These are phyloP conservation scores for Collybiopsis confluens DNA, from an alignment of 768 basidiomycete species.

Conservation along the genomic window DNA sequence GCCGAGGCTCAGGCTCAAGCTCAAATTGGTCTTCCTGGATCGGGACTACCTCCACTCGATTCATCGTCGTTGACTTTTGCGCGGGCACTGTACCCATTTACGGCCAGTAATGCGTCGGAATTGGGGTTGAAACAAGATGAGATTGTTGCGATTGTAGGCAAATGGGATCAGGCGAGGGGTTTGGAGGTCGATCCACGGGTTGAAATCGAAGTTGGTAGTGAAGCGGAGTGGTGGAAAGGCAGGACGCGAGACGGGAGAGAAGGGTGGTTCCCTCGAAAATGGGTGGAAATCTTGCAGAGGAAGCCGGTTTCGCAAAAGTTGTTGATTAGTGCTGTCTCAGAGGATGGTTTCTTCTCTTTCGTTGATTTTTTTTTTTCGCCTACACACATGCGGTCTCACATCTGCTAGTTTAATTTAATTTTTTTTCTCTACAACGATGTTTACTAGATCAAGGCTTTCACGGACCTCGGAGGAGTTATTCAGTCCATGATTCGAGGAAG, in stretches of 20 bases:
- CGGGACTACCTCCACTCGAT: slow-evolving; percentile 60
- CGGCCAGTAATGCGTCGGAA: slow-evolving; percentile 70
- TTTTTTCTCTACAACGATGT: too few species aligned
- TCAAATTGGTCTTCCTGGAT: slow-evolving; percentile 28
- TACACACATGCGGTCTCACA: too few species aligned
- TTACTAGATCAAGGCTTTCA: too few species aligned
- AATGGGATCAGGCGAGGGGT: slow-evolving; percentile 67
- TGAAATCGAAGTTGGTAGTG: slow-evolving; percentile 39
- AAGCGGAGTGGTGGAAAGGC: slow-evolving; percentile 92
- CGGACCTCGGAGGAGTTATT: too few species aligned
- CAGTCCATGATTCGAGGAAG: too few species aligned
- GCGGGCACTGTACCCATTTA: slow-evolving; percentile 75
- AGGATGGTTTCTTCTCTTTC: not conserved
- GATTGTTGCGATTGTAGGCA: slow-evolving; percentile 88
- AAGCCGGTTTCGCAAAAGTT: slow-evolving; percentile 11
- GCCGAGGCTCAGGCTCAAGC: slow-evolving; percentile 44
- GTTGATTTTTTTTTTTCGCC: too few species aligned
- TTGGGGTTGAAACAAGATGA: slow-evolving; percentile 82
- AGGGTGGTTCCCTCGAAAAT: slow-evolving; percentile 93
- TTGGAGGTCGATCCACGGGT: slow-evolving; percentile 61
- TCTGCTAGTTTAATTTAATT: too few species aligned
- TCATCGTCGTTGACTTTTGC: slow-evolving; percentile 82
- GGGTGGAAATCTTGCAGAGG: slow-evolving; percentile 71
- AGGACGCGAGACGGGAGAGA: slow-evolving; percentile 86
- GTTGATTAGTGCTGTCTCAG: slow-evolving; percentile 1